Conservation (phyloP, 192 early-diverging fungal genomes). For the Coemansia sp. region DNA sequence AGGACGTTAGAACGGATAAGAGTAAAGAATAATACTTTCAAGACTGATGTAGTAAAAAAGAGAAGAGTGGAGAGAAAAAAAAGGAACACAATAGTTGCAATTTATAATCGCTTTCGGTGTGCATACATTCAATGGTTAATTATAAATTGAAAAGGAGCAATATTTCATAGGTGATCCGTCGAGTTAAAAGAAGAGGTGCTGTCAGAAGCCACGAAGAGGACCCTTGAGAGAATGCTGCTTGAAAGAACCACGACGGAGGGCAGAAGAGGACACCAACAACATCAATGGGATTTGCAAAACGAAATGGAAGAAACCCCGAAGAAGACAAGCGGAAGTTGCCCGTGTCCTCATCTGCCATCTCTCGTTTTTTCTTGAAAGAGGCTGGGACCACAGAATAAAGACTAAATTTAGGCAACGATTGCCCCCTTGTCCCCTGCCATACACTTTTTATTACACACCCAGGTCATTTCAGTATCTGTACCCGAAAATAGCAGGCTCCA, state of each 20-base stretch:
- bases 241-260: no score
- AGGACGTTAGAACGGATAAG: background rate
- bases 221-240: background rate
- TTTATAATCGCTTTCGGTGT: background rate
- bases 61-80: background rate
- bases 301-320: background rate
- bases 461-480: background rate
- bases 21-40: background rate
- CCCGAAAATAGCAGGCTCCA: background rate
- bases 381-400: slow-evolving; percentile 2
- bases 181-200: background rate
- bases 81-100: background rate
- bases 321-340: background rate
- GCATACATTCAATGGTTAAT: background rate
- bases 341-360: background rate
- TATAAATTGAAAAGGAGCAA: background rate
- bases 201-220: background rate
- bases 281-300: slow-evolving; percentile 7
- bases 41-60: background rate
- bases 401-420: slow-evolving; percentile 32
- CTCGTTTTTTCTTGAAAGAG: slow-evolving; percentile 7
- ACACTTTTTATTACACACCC: background rate
- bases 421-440: slow-evolving; percentile 8
- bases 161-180: background rate
- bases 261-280: background rate